phyloP scores from a whole-genome alignment of 495 filamentous ascomycete species.

The Neurospora discreta region DNA sequence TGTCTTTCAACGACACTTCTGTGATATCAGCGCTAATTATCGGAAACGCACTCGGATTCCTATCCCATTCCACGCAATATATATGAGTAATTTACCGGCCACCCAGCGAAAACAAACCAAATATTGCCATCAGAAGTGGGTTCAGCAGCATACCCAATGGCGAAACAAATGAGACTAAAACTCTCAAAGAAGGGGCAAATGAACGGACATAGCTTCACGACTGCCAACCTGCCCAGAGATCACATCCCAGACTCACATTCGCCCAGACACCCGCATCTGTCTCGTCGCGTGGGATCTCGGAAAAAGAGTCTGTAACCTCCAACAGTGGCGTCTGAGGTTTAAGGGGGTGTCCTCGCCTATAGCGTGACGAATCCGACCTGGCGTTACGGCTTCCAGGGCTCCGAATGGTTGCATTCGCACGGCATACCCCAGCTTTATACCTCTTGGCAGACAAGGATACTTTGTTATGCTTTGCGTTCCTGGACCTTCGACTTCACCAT shows the following conservation, averaged over 20 bases:
- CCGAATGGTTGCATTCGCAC: constrained; percentile 9
- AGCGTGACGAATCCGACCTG: constrained; percentile 14
- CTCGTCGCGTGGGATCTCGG: not conserved
- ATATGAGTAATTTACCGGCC: not conserved
- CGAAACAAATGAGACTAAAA: not conserved
- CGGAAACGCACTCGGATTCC: not conserved
- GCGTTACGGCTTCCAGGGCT: constrained; percentile 7
- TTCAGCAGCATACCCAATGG: not conserved
- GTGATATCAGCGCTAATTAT: no score
- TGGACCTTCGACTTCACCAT: constrained; percentile 10
- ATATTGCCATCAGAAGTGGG: not conserved
- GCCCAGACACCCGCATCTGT: not conserved
- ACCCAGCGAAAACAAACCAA: not conserved
- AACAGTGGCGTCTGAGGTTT: constrained; percentile 17
- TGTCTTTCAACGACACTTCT: no score
- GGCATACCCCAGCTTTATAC: not conserved
- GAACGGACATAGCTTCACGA: not conserved
- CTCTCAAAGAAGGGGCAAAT: not conserved
- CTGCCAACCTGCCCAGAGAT: not conserved
- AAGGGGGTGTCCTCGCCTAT: constrained; percentile 13
- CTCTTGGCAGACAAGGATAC: constrained; percentile 14
- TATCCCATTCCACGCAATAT: not conserved
- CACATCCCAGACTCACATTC: not conserved
- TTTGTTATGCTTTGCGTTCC: constrained; percentile 24
- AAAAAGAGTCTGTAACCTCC: constrained; percentile 8